phyloP scores from a whole-genome alignment of 2,329 filamentous ascomycete genomes.

The Colletotrichum sp. region DNA sequence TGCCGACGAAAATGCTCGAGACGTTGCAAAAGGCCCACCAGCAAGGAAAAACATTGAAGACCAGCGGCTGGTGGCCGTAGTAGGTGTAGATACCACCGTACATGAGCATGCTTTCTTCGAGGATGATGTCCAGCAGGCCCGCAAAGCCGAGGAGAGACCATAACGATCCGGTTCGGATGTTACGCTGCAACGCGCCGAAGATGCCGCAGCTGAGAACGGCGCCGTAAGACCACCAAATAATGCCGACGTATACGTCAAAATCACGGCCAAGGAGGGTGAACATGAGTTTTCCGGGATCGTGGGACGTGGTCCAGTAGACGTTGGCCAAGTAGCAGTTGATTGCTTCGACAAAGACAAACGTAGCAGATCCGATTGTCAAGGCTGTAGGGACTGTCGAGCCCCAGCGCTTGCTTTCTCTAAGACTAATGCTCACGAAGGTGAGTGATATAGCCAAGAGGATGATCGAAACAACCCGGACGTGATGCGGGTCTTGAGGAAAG shows the following conservation, averaged over 20 bases:
- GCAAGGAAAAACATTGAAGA: background rate
- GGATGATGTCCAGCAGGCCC: background rate
- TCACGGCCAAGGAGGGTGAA: background rate
- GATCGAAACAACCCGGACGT: background rate
- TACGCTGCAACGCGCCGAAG: background rate
- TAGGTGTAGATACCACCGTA: background rate
- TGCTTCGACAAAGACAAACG: background rate
- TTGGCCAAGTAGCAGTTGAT: background rate
- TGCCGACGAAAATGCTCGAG: background rate
- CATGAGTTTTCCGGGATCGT: background rate
- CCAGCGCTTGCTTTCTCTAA: background rate
- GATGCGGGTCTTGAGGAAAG: background rate
- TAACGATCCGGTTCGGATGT: background rate
- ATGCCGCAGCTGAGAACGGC: background rate
- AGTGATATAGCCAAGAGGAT: background rate
- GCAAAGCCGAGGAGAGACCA: background rate
- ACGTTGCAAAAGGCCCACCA: slow-evolving; percentile 13
- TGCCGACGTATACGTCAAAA: background rate
- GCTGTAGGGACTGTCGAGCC: background rate
- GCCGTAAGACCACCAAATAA: slow-evolving; percentile 3
- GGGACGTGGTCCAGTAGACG: background rate
- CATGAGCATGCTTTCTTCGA: slow-evolving; percentile 1
- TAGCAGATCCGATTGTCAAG: background rate
- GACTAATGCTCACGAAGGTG: background rate
- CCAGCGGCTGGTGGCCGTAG: slow-evolving; percentile 5